phyloP scores from a whole-genome alignment of 768 basidiomycete genomes.

The Kockovaella imperatae region DNA sequence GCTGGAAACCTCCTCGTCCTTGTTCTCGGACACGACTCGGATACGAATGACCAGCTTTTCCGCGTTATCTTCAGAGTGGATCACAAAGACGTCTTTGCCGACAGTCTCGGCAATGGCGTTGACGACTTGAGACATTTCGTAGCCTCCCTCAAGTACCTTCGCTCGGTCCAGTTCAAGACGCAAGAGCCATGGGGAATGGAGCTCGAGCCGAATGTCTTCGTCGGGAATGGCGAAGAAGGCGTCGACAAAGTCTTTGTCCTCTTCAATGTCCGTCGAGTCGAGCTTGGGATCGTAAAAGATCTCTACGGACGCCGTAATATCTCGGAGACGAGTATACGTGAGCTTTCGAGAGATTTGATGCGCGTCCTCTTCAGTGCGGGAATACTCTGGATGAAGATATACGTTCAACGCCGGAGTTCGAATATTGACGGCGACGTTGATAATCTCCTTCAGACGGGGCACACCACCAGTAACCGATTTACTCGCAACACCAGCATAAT shows the following conservation, averaged over 20 bases:
- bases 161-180: constrained; percentile 93
- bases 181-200: constrained; percentile 93
- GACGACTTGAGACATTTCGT: constrained; percentile 90
- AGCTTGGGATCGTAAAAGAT: constrained; percentile 98
- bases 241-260: constrained; percentile 90
- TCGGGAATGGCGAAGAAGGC: constrained; percentile 99
- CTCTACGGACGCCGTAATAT: constrained; percentile 88
- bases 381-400: constrained; percentile 48
- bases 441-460: constrained; percentile 96
- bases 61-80: constrained; percentile 98
- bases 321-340: constrained; percentile 85
- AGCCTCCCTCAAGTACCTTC: constrained; percentile 94
- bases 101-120: constrained; percentile 89
- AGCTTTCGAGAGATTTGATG: constrained; percentile 48
- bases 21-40: constrained; percentile 77
- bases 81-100: constrained; percentile 91
- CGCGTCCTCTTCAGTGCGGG: constrained; percentile 58
- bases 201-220: constrained; percentile 82
- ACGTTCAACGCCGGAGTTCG: constrained; percentile 96
- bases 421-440: constrained; percentile 97
- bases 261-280: constrained; percentile 85
- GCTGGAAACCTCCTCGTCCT: constrained; percentile 52
- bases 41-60: constrained; percentile 96
- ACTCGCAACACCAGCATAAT: constrained; percentile 99
- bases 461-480: constrained; percentile 99